A percentile compares a stretch with the other conserved stretches of the same genome.
These are phyloP conservation scores for Nitzschia sp. DNA, from an alignment of 108 stramenopile species.

Conservation along the genomic window DNA sequence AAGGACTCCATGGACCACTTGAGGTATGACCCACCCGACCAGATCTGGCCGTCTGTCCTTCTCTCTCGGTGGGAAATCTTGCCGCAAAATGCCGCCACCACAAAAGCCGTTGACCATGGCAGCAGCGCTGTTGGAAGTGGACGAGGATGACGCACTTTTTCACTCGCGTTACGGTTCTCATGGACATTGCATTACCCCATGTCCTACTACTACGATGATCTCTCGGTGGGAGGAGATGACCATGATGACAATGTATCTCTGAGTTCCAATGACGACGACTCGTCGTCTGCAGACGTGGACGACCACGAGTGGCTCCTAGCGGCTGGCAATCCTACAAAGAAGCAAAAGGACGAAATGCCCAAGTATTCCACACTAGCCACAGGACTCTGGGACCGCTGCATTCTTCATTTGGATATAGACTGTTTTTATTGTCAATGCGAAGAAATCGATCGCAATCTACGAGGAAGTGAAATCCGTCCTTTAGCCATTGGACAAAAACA, in stretches of 20 bases:
- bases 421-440: slow-evolving; percentile 72
- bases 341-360: slow-evolving; percentile 7
- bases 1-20: too few species aligned
- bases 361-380: background rate
- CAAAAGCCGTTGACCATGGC: too few species aligned
- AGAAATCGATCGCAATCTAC: slow-evolving; percentile 44
- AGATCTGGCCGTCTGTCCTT: too few species aligned
- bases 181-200: background rate
- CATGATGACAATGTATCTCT: background rate
- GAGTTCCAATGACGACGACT: background rate
- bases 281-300: background rate
- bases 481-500: slow-evolving; percentile 72
- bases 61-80: too few species aligned
- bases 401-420: slow-evolving; percentile 67
- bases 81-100: too few species aligned
- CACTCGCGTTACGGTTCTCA: background rate
- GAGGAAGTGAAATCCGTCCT: slow-evolving; percentile 24
- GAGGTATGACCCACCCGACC: too few species aligned
- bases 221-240: slow-evolving; percentile 7
- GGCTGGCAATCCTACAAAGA: background rate
- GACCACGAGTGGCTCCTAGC: background rate
- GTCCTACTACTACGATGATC: slow-evolving; percentile 16
- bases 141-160: too few species aligned
- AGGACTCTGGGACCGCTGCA: slow-evolving; percentile 26
- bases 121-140: too few species aligned